Base-by-base conservation (phyloP, 306 rosid genomes). In the Vachellia collinsii region DNA sequence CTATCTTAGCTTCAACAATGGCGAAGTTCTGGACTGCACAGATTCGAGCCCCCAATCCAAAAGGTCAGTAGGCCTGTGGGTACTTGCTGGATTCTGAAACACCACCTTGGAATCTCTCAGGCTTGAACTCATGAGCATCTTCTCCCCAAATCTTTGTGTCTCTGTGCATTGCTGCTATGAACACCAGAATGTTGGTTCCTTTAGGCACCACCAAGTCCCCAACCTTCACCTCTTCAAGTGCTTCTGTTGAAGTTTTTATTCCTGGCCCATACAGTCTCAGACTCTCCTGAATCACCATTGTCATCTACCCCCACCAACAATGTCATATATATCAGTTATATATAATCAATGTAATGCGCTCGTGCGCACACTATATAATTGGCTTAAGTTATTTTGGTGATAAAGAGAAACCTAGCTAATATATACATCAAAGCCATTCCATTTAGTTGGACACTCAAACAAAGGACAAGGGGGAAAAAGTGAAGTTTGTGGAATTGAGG, bases 201-300 rank as follows among this genome's bases (percentile, higher is more conserved):
- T 79, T 86, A 3, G 88, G 88, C 4, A 86, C 41, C 34, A 63
- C 53, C 5, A 75, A 4, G 11, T 70, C 79, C 12, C 86, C 86
- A 3, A 85, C 58, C 29, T 85, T 82, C 72, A 75, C 56, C 6
- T 79, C 82, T 22, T 43, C 47, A 8, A 82, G 67, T 41, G 73
- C 82, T 72, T 75, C 88, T 65, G 86, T 86, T 16, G 88, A 7
- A 2, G n/a, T 19, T 22, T 22, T 50, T 0, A 76, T 47, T 19
- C 64, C 84, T 1, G 86, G 82, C 6, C 79, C 77, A 6, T 82
- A 86, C 0, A 86, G 79, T 4, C 86, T 82, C 3, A 86, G 72
- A 67, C 86, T 82, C 81, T 86, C 88, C 29, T 82, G 86, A 46
- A 82, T 79, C 80, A 86, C 88, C 86, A 82, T 86, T 8, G 82